Percentiles rank a stretch among this genome's conserved stretches.
Conservation (phyloP, 2,329 filamentous ascomycete genomes). For the Septoria linicola region DNA sequence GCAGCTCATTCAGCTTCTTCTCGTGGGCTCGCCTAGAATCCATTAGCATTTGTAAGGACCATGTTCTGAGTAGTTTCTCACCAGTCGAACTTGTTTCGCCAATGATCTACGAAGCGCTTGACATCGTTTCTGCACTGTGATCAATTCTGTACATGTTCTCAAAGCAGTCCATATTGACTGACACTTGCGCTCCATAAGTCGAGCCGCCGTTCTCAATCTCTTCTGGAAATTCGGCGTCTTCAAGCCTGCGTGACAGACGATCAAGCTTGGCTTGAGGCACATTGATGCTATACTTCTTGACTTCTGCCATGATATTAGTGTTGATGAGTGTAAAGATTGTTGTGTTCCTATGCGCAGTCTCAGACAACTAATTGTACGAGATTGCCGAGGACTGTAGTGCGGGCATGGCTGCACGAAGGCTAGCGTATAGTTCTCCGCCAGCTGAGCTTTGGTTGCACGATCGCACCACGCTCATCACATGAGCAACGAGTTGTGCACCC, state of each 20-base stretch:
- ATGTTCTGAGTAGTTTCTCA: neutral
- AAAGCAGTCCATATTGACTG: neutral
- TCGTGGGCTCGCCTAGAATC: conserved; percentile 51
- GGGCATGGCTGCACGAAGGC: conserved; percentile 2
- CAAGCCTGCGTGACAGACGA: conserved; percentile 13
- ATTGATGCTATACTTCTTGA: conserved; percentile 20
- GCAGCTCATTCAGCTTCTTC: conserved; percentile 57
- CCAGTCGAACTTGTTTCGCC: conserved; percentile 61
- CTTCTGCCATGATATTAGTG: conserved; percentile 20
- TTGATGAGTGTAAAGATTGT: too few species aligned
- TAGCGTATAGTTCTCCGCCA: neutral
- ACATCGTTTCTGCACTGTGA: conserved; percentile 46
- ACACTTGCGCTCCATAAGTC: conserved; percentile 60
- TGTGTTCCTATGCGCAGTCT: too few species aligned
- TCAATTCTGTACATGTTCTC: neutral
- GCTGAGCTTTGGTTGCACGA: neutral
- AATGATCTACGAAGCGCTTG: conserved; percentile 57
- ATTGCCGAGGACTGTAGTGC: conserved; percentile 4
- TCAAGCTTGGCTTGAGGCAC: conserved; percentile 23
- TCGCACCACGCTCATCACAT: conserved; percentile 1
- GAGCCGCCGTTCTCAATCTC: conserved; percentile 45
- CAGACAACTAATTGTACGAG: too few species aligned
- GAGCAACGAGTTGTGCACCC: too few species aligned
- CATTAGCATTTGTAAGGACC: neutral
- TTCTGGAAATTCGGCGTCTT: conserved; percentile 19